phyloP scores from a whole-genome alignment of 2,329 filamentous ascomycete species.

The Scedosporium boydii region DNA sequence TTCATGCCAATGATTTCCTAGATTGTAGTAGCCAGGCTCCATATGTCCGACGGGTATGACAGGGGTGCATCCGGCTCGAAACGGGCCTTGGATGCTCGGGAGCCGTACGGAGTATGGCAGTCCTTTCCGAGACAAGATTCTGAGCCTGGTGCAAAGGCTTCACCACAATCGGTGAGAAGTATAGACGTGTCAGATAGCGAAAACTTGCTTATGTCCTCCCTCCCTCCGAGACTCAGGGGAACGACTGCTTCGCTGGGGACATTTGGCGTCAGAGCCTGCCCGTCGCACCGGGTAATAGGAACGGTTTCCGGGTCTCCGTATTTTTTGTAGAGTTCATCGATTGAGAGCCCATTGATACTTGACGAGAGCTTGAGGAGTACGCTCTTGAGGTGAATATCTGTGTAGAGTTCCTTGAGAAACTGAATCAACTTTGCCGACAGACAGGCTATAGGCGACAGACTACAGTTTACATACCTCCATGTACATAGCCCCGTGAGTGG shows the following conservation, averaged over 20 bases:
- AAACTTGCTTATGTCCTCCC: constrained; percentile 17
- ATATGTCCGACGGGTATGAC: constrained; percentile 12
- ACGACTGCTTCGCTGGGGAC: constrained; percentile 16
- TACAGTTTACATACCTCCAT: constrained; percentile 11
- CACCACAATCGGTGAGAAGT: constrained; percentile 24
- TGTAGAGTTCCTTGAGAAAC: background rate
- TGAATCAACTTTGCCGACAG: background rate
- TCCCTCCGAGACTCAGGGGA: constrained; percentile 13
- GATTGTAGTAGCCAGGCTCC: constrained; percentile 13
- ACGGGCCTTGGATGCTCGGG: constrained; percentile 7
- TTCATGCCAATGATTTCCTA: constrained; percentile 16
- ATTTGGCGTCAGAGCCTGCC: constrained; percentile 15
- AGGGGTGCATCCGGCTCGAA: constrained; percentile 7
- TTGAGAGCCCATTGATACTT: constrained; percentile 16
- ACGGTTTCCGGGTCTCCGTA: constrained; percentile 19
- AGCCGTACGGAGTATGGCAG: constrained; percentile 11
- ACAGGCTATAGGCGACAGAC: background rate
- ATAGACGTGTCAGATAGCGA: constrained; percentile 17
- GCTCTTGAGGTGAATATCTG: constrained; percentile 19
- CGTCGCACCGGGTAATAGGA: constrained; percentile 15
- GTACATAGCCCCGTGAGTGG: constrained; percentile 17
- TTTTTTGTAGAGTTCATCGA: constrained; percentile 20
- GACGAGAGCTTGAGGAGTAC: constrained; percentile 8
- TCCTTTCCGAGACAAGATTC: constrained; percentile 14
- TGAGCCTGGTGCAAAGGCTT: constrained; percentile 17